Evolutionary conservation across 305 asterid species (phyloP).

Genomic region (Plantago lanceolata): DNA sequence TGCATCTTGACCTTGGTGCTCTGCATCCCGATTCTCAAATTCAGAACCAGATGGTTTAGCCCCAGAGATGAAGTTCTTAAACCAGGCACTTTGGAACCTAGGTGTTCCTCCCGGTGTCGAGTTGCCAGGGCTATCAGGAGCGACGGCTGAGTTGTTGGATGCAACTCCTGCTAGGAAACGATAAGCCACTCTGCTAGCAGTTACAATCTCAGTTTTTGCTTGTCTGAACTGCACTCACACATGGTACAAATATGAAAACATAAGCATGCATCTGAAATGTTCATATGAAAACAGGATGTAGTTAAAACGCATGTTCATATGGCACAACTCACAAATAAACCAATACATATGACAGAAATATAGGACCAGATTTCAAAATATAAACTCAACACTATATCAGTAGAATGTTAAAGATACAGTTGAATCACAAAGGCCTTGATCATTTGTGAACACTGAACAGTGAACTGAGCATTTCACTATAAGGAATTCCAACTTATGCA

Average conservation of each 20-base stretch:
- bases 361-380: too few species aligned
- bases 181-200: constrained; percentile 91
- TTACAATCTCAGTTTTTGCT: constrained; percentile 86
- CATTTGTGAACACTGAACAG: not conserved
- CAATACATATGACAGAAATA: too few species aligned
- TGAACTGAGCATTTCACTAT: not conserved
- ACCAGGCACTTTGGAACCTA: constrained; percentile 63
- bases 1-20: constrained; percentile 26
- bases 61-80: constrained; percentile 65
- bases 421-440: not conserved
- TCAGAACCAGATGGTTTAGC: constrained; percentile 58
- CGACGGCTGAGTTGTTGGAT: constrained; percentile 44
- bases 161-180: constrained; percentile 71
- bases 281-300: too few species aligned
- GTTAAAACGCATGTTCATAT: too few species aligned
- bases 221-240: constrained; percentile 69
- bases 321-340: too few species aligned
- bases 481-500: too few species aligned
- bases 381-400: not conserved
- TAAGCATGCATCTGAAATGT: not conserved
- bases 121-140: constrained; percentile 48
- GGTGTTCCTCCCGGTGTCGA: constrained; percentile 54
- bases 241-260: not conserved
- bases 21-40: constrained; percentile 25
- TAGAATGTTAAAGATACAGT: constrained; percentile 21